These are phyloP conservation scores for Aspergillus incahuasiensis DNA, from an alignment of 495 filamentous ascomycete genomes.

Conservation along the genomic window DNA sequence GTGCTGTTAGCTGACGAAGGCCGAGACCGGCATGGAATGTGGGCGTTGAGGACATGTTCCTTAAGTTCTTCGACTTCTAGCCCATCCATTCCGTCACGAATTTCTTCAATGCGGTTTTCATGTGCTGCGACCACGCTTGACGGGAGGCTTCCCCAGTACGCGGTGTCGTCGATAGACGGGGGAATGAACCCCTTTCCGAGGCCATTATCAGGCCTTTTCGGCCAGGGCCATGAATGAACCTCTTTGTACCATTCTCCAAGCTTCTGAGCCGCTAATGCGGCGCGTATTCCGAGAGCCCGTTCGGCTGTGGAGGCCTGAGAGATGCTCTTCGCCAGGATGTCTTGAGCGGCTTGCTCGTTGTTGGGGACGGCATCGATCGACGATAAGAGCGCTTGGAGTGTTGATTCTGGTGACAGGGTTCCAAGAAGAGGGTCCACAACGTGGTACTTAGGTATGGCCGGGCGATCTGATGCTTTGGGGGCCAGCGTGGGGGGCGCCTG, in stretches of 20 bases:
- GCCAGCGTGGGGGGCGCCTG: conserved; percentile 27
- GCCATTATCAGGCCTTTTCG: conserved; percentile 34
- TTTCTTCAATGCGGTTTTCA: conserved; percentile 71
- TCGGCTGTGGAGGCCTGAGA: conserved; percentile 62
- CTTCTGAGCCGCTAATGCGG: conserved; percentile 68
- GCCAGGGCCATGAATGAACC: conserved; percentile 73
- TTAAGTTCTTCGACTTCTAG: conserved; percentile 89
- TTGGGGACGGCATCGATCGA: conserved; percentile 52
- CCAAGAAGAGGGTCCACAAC: conserved; percentile 48
- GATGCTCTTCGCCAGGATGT: conserved; percentile 59
- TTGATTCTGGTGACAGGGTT: conserved; percentile 52
- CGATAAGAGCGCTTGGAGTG: conserved; percentile 46
- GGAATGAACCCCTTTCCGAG: conserved; percentile 54
- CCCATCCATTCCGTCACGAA: conserved; percentile 69
- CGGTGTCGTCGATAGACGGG: conserved; percentile 39
- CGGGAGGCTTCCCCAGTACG: conserved; percentile 67
- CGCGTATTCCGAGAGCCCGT: conserved; percentile 66
- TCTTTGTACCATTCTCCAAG: conserved; percentile 75
- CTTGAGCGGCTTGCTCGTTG: conserved; percentile 39
- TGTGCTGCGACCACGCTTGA: conserved; percentile 57
- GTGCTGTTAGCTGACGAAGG: conserved; percentile 51
- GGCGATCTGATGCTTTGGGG: conserved; percentile 26
- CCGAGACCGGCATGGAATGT: conserved; percentile 56
- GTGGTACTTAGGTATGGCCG: conserved; percentile 25
- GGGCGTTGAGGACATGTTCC: conserved; percentile 75